Evolutionary conservation across 2,329 filamentous ascomycete genomes (phyloP), one percentile per base, ranked within the genome.

Genomic region (Colletotrichum lindemuthianum): DNA sequence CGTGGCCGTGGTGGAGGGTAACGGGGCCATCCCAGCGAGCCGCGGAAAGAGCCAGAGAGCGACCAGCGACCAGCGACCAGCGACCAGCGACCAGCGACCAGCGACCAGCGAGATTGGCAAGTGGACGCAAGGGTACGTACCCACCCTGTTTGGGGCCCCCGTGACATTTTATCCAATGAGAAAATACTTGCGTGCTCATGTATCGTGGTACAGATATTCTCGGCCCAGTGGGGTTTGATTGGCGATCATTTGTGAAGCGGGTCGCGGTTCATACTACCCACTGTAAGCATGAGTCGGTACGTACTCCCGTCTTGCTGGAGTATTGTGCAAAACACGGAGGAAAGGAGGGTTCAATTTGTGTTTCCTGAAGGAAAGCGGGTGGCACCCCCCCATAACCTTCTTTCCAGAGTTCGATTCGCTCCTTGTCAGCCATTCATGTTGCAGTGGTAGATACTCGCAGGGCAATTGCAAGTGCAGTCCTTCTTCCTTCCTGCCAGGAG

Each of bases 341-440:
- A 3, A 45, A n/a, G 12, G 43, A 45, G 24, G 8, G 7, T n/a
- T 24, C 24, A 24, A 24, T 24, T 24, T 24, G 24, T 24, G 24
- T 24, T 24, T 24, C 5, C 24, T 24, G 2, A 24, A 41, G 32
- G 41, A 47, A 43, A 44, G 44, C 39, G 57, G 59, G 40, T 51
- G 40, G 45, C 45, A 48, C 32, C 61, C 61, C 61, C 60, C 61
- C 56, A 61, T 48, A 65, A 65, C 50, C 61, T 65, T 65, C 61
- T 65, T 61, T 65, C 49, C 56, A 60, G 45, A 40, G 49, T 54
- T 65, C 61, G 51, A 65, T 65, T 65, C 56, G 45, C 51, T 57
- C 54, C 16, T 57, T 41, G 24, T 34, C 36, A 34, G 24, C 40
- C 32, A 36, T 32, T 24, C 24, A 44, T 24, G n/a, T 34, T 36